These are phyloP conservation scores for Oryza meridionalis DNA, from an alignment of 176 grass and related monocot genomes.

Conservation along the genomic window DNA sequence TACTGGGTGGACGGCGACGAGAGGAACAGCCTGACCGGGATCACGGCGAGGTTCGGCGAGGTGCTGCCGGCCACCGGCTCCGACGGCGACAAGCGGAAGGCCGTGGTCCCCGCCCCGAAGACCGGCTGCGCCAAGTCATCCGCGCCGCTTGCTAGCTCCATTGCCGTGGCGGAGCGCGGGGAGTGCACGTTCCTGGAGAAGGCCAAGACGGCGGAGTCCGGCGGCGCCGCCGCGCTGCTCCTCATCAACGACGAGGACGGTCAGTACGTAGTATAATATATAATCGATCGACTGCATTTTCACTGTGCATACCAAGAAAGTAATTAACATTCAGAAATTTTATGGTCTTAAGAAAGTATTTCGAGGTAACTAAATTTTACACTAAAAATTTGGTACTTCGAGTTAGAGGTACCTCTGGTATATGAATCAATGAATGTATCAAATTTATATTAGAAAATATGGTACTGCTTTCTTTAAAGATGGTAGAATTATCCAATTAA, in stretches of 20 bases:
- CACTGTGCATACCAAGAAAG: background rate
- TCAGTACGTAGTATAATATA: background rate
- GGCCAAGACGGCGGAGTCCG: conserved; percentile 57
- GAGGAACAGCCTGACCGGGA: conserved; percentile 57
- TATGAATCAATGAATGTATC: too few relatives aligned
- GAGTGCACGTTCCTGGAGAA: conserved; percentile 82
- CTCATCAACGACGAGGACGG: conserved; percentile 67
- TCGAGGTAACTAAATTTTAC: too few relatives aligned
- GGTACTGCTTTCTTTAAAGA: too few relatives aligned
- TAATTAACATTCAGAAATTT: too few relatives aligned
- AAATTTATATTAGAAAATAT: too few relatives aligned
- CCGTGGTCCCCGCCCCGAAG: conserved; percentile 48
- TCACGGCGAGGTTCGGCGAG: conserved; percentile 73
- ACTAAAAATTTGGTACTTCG: too few relatives aligned
- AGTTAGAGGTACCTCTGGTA: too few relatives aligned
- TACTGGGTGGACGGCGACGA: conserved; percentile 72
- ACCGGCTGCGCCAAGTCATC: conserved; percentile 57
- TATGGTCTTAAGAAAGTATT: too few relatives aligned
- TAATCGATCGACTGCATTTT: background rate
- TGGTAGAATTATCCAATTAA: too few relatives aligned
- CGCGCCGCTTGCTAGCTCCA: conserved; percentile 34
- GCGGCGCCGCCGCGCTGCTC: conserved; percentile 61
- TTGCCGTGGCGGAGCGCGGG: conserved; percentile 66
- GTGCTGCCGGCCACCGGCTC: conserved; percentile 43
- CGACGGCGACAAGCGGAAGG: conserved; percentile 18